These are phyloP conservation scores for Allantophomopsis cytisporea DNA, from an alignment of 2,329 filamentous ascomycete genomes.

Conservation along the genomic window DNA sequence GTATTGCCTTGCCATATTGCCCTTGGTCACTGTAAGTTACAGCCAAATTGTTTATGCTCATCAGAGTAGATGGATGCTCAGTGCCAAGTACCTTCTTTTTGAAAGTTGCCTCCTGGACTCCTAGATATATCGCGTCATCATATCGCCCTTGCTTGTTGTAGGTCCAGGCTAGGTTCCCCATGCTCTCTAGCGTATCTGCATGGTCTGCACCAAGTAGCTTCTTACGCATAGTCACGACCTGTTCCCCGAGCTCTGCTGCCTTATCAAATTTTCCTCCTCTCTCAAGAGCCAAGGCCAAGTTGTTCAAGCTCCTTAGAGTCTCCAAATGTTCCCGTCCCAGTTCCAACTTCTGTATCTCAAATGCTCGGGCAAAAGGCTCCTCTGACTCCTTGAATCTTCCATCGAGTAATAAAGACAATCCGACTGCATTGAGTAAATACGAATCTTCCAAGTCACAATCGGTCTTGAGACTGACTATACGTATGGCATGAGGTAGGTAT, in stretches of 20 bases:
- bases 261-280: constrained; percentile 3
- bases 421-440: too few relatives aligned
- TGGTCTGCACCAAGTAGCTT: background rate
- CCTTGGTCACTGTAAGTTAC: too few relatives aligned
- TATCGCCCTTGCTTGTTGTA: constrained; percentile 1
- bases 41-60: constrained; percentile 1
- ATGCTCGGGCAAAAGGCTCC: constrained; percentile 1
- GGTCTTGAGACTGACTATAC: too few relatives aligned
- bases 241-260: background rate
- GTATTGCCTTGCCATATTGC: too few relatives aligned
- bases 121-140: constrained; percentile 1
- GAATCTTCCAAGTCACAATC: too few relatives aligned
- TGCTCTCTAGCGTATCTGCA: constrained; percentile 1
- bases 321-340: constrained; percentile 1
- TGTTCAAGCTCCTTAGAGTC: constrained; percentile 2
- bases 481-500: constrained; percentile 1
- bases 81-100: constrained; percentile 4
- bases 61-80: constrained; percentile 4
- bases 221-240: too few relatives aligned
- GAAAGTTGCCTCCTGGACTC: background rate
- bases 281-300: constrained; percentile 1
- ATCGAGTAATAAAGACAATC: background rate
- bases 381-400: background rate
- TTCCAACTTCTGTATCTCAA: background rate
- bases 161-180: too few relatives aligned